Base-by-base conservation (phyloP, 768 basidiomycete genomes). In the Thelephora ganbajun region DNA sequence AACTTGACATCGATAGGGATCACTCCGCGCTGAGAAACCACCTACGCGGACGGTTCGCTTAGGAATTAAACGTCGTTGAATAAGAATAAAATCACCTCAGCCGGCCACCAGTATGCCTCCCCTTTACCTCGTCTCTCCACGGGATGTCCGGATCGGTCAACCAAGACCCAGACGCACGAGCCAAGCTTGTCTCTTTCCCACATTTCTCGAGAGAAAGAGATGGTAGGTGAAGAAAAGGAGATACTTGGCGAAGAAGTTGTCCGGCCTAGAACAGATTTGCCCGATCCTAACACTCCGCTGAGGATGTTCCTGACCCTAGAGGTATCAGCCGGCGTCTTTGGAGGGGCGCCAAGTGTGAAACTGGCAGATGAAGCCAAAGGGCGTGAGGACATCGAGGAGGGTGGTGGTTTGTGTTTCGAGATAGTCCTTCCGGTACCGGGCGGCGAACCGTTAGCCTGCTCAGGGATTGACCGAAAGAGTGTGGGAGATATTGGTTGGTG, bases 81-180 rank as follows among this genome's bases (percentile, higher is more conserved):
- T 4, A 9, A 4, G 26, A 30, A 30, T 30, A 9, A 30, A 30
- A 30, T 30, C 55, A 83, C 83, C 67, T 72, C 70, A 23, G 69
- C 80, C 18, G 83, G 83, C 83, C 83, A 86, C 83, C 83, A 86
- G 35, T 76, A 48, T 11, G 55, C 51, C 11, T 50, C 59, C 2
- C 56, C 58, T 26, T 57, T 57, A 14, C 47, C 44, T 1, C 42
- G 48, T 11, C 34, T 35, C n/a, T 50, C 48, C 11, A 48, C 39
- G 2, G 56, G 49, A 5, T 46, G 47, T 9, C 60, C 57, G 2
- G 43, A 30, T 7, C 26, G 30, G 37, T 57, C 53, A 7, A 62
- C 43, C 22, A 51, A 54, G 37, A 60, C 59, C 54, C 57, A 62
- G 2, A 55, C 59, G 11, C 57, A 47, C n/a, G 46, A 51, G 7